A percentile compares a stretch with the other conserved stretches of the same genome.
These are phyloP conservation scores for Corinectria fuckeliana DNA, from an alignment of 2,329 filamentous ascomycete genomes.

Conservation along the genomic window DNA sequence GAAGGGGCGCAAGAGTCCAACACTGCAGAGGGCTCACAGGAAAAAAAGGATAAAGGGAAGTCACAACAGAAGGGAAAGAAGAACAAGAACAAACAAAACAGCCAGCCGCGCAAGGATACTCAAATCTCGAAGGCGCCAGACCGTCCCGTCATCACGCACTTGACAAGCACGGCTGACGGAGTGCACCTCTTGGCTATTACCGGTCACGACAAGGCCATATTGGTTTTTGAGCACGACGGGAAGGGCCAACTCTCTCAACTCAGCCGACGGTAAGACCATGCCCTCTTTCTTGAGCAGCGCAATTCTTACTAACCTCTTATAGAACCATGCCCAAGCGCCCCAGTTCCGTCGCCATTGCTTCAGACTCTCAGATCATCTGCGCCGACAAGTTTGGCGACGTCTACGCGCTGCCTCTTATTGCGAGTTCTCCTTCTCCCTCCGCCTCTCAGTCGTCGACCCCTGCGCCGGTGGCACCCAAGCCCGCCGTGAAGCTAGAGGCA, in stretches of 20 bases:
- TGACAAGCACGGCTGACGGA: slow-evolving; percentile 69
- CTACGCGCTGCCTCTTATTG: slow-evolving; percentile 73
- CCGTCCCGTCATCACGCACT: slow-evolving; percentile 70
- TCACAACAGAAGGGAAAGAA: slow-evolving; percentile 40
- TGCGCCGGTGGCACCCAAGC: slow-evolving; percentile 33
- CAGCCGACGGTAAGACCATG: slow-evolving; percentile 69
- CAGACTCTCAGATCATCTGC: slow-evolving; percentile 76
- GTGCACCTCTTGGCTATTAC: slow-evolving; percentile 79
- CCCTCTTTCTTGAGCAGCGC: neutral
- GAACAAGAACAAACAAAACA: slow-evolving; percentile 39
- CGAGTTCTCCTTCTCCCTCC: slow-evolving; percentile 24
- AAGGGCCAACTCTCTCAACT: slow-evolving; percentile 68
- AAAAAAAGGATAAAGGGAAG: slow-evolving; percentile 27
- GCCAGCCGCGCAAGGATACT: slow-evolving; percentile 28
- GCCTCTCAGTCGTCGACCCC: slow-evolving; percentile 23
- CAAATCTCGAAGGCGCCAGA: slow-evolving; percentile 50
- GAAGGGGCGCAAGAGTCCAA: slow-evolving; percentile 18
- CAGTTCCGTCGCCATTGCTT: slow-evolving; percentile 74
- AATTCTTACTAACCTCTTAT: slow-evolving; percentile 36
- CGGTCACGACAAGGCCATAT: slow-evolving; percentile 89
- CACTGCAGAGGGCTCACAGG: slow-evolving; percentile 7
- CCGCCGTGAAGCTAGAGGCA: slow-evolving; percentile 55
- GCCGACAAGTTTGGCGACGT: slow-evolving; percentile 98
- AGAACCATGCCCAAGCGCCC: slow-evolving; percentile 91
- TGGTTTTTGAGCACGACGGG: slow-evolving; percentile 75